A percentile compares a stretch with the other conserved stretches of the same genome.
Conservation (phyloP, 805 yeast species). For the Scheffersomyces amazonensis region DNA sequence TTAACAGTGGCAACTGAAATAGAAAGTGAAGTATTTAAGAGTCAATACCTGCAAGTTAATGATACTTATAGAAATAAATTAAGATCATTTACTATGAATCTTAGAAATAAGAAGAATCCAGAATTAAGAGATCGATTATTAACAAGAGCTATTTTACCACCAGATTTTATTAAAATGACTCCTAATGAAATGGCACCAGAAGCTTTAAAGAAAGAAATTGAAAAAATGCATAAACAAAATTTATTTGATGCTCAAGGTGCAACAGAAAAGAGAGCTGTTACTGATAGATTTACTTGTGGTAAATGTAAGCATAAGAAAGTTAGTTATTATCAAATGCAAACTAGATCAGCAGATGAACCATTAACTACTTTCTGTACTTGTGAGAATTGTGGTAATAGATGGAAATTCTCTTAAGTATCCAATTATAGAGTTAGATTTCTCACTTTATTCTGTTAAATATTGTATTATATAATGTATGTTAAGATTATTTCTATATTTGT, state of each 20-base stretch:
- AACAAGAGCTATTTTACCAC: conserved; percentile 63
- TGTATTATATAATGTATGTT: background rate
- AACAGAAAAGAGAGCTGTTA: conserved; percentile 89
- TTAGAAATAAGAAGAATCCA: conserved; percentile 87
- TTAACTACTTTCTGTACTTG: conserved; percentile 97
- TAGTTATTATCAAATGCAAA: conserved; percentile 95
- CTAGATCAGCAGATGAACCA: conserved; percentile 98
- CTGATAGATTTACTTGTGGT: conserved; percentile 96
- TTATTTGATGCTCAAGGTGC: conserved; percentile 98
- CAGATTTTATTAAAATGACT: conserved; percentile 70
- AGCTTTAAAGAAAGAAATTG: conserved; percentile 78
- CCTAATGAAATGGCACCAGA: conserved; percentile 98
- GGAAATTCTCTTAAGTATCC: conserved; percentile 91
- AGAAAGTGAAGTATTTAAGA: conserved; percentile 66
- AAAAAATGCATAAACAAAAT: conserved; percentile 81
- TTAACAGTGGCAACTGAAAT: conserved; percentile 64
- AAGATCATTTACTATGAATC: conserved; percentile 81
- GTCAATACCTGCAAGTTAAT: conserved; percentile 54
- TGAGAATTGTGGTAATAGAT: conserved; percentile 94
- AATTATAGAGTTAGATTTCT: background rate
- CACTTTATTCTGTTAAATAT: background rate
- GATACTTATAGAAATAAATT: conserved; percentile 76
- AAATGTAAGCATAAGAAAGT: conserved; percentile 97
- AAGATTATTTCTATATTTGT: background rate
- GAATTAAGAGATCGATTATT: conserved; percentile 70